Evolutionary conservation across 129 eudicot genomes (phyloP).

Genomic region (Escallonia rubra): DNA sequence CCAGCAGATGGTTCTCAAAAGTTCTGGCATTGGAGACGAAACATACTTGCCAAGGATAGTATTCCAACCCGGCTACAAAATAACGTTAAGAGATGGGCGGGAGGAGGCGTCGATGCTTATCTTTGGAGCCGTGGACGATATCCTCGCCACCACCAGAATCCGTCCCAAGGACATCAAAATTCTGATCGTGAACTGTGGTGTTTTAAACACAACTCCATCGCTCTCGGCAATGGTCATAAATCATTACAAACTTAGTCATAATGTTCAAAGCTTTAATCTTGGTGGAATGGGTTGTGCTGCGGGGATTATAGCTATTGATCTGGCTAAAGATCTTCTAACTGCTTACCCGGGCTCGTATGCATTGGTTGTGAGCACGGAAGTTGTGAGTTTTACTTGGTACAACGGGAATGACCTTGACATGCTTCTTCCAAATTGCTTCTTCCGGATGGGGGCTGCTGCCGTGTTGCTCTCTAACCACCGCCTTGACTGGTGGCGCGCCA

Average conservation of each 20-base stretch:
- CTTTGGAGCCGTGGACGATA: constrained; percentile 35
- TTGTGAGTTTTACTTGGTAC: constrained; percentile 32
- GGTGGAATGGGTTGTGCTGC: constrained; percentile 60
- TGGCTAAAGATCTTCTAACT: constrained; percentile 31
- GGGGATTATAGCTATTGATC: constrained; percentile 33
- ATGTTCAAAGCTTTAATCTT: constrained; percentile 36
- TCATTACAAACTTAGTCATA: constrained; percentile 37
- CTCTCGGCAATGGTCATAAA: constrained; percentile 45
- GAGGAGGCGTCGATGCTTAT: constrained; percentile 36
- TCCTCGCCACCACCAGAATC: constrained; percentile 25
- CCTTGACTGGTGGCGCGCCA: constrained; percentile 34
- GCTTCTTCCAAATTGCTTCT: constrained; percentile 43
- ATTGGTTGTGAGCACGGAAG: constrained; percentile 35
- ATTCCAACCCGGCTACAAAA: constrained; percentile 18
- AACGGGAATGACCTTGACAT: constrained; percentile 37
- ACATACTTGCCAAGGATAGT: constrained; percentile 36
- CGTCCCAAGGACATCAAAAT: constrained; percentile 27
- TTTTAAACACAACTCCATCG: constrained; percentile 44
- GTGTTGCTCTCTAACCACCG: constrained; percentile 30
- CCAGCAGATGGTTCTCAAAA: constrained; percentile 27
- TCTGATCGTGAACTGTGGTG: constrained; percentile 37
- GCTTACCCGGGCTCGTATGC: constrained; percentile 39
- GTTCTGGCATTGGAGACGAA: constrained; percentile 45
- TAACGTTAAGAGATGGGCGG: constrained; percentile 19
- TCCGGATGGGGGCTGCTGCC: constrained; percentile 46